Evolutionary conservation across 495 filamentous ascomycete species (phyloP), one percentile per base, ranked within the genome.

Genomic region (Evernia prunastri): DNA sequence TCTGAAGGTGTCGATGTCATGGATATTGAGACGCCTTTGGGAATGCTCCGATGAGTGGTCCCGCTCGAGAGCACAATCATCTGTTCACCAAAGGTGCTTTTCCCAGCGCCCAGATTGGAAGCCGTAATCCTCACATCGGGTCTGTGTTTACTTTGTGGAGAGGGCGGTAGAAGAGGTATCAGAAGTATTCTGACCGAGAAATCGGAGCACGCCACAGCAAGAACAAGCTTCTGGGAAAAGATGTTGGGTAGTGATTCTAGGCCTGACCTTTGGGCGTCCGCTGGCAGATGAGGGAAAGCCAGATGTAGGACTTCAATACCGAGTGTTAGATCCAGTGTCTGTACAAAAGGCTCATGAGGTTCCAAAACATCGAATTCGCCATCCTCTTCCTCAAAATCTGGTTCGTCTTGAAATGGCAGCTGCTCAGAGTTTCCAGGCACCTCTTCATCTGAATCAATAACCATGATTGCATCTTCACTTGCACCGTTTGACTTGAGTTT

Each of bases 381-480:
- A 56, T 87, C 85, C 40, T 85, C 80, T 7, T 77, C 69, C 45
- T 84, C 80, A 65, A 87, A 86, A 11, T 82, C 75, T 51, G 74
- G 70, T 15, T 67, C 72, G 5, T 83, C 79, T 63, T 82, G 75
- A 58, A 80, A 79, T 33, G 81, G 72, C 54, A 80, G 79, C 60
- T 82, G 73, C 45, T 68, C 29, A 11, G 66, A 67, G 15, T 76
- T 74, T 15, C 72, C 67, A 57, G 73, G 65, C 42, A 80, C 78
- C 56, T 93, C 91, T 40, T 92, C 89, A 65, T 94, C 89, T 0
- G 89, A 92, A 71, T 91, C 88, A 47, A 91, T 82, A 43, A 90
- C 81, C 84, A 94, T 91, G 37, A 92, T 78, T 3, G 81, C 78
- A 70, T 90, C 86, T 25, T 78, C 77, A 57, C 65, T 71, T 42